Percentiles rank a stretch among this genome's conserved stretches.
Conservation (phyloP, 345 rosid genomes). For the Euphorbia lathyris region DNA sequence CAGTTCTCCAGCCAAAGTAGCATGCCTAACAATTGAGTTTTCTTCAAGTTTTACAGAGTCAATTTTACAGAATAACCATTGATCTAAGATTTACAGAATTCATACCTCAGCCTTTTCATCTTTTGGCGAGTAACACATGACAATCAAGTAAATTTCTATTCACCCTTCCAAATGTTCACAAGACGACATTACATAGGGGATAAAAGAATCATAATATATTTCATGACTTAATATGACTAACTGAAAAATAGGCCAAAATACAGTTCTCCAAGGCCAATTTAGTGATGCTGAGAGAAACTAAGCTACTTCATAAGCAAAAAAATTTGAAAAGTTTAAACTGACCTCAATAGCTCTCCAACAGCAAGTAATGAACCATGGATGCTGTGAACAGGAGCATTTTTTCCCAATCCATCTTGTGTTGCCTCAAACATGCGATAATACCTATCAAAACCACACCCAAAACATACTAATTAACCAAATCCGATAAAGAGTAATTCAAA, state of each 20-base stretch:
- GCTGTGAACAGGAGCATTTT: constrained; percentile 92
- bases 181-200: too few relatives aligned
- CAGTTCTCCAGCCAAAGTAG: too few relatives aligned
- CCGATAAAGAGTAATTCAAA: background rate
- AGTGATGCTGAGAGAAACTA: background rate
- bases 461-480: background rate
- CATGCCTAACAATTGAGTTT: too few relatives aligned
- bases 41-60: too few relatives aligned
- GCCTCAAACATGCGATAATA: constrained; percentile 99
- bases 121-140: too few relatives aligned
- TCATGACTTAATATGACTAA: background rate
- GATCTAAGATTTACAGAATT: too few relatives aligned
- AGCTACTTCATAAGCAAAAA: background rate
- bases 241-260: background rate
- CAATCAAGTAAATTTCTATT: too few relatives aligned
- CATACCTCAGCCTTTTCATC: too few relatives aligned
- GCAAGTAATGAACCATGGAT: constrained; percentile 99
- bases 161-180: too few relatives aligned
- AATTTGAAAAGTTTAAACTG: background rate
- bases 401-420: constrained; percentile 95
- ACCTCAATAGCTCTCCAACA: constrained; percentile 98
- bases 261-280: background rate
- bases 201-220: background rate
- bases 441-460: constrained; percentile 45
- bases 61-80: too few relatives aligned